Evolutionary conservation across 2,329 filamentous ascomycete species (phyloP).

Genomic region (Cordyceps farinosa): DNA sequence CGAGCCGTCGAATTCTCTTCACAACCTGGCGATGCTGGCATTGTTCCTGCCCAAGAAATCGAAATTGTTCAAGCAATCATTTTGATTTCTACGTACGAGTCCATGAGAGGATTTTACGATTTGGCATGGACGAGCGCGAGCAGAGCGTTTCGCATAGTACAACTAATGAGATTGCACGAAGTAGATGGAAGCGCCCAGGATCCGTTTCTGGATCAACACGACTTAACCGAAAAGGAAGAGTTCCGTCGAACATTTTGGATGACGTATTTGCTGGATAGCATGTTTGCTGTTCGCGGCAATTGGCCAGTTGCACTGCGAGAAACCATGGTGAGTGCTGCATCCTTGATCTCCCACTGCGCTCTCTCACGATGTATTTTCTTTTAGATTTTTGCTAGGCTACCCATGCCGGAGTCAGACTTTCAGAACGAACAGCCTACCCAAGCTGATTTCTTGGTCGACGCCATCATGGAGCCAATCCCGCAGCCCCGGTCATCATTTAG

Average conservation of each 20-base stretch:
- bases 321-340: conserved; percentile 17
- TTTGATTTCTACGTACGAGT: conserved; percentile 35
- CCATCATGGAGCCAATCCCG: conserved; percentile 24
- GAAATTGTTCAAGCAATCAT: conserved; percentile 37
- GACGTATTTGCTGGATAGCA: conserved; percentile 36
- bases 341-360: conserved; percentile 8
- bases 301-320: conserved; percentile 32
- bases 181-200: conserved; percentile 25
- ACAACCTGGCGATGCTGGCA: conserved; percentile 9
- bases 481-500: conserved; percentile 30
- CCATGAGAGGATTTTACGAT: conserved; percentile 31
- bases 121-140: conserved; percentile 36
- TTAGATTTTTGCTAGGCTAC: conserved; percentile 34
- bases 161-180: conserved; percentile 34
- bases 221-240: conserved; percentile 30
- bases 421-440: conserved; percentile 29
- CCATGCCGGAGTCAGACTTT: conserved; percentile 33
- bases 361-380: background rate
- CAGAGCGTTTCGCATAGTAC: conserved; percentile 34
- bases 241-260: conserved; percentile 38
- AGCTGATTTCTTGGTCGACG: conserved; percentile 30
- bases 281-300: conserved; percentile 31
- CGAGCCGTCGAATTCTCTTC: conserved; percentile 13
- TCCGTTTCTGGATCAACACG: conserved; percentile 19
- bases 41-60: conserved; percentile 17